A percentile compares a stretch with the other conserved stretches of the same genome.
Conservation (phyloP, 108 stramenopile genomes). For the Hondaea fermentalgiana region DNA sequence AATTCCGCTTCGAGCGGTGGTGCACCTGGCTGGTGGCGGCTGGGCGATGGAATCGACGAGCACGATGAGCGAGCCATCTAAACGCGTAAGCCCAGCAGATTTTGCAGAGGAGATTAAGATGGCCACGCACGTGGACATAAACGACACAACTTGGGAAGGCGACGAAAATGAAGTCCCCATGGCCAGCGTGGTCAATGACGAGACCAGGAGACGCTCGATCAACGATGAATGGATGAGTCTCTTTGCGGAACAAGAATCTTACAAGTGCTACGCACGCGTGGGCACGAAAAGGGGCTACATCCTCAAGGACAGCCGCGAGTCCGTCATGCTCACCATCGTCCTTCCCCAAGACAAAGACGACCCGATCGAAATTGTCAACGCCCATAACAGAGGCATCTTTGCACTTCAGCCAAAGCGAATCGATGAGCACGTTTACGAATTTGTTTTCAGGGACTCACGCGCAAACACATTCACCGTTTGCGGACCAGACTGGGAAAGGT, state of each 20-base stretch:
- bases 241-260: neutral
- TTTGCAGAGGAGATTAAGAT: neutral
- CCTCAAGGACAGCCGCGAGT: neutral
- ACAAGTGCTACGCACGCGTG: neutral
- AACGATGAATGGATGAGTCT: neutral
- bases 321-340: neutral
- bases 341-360: neutral
- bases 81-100: too few species aligned
- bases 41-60: too few species aligned
- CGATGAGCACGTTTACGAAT: neutral
- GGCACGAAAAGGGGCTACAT: neutral
- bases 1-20: too few species aligned
- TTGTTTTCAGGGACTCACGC: neutral
- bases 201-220: neutral
- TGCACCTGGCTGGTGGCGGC: too few species aligned
- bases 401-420: neutral
- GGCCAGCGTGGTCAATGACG: neutral
- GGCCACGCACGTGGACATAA: neutral
- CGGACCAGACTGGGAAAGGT: neutral
- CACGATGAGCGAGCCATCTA: too few species aligned
- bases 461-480: neutral
- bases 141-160: neutral
- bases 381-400: neutral
- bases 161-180: neutral
- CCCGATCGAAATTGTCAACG: neutral